Percentiles rank a stretch among this genome's conserved stretches.
Evolutionary conservation across 768 basidiomycete species (phyloP).

Genomic region (Russula sp.): DNA sequence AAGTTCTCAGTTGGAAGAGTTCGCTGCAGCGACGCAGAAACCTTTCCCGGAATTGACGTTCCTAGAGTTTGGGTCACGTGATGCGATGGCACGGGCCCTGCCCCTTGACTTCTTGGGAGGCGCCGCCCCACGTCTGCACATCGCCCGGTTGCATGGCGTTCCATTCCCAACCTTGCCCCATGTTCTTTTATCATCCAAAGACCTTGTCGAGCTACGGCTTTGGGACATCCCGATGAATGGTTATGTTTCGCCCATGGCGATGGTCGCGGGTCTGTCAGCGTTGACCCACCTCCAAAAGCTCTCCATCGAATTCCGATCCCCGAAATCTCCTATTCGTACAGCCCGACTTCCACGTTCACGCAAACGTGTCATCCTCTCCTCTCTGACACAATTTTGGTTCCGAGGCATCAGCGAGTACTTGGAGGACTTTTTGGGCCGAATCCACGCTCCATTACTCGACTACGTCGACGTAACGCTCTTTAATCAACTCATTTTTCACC

Average conservation of each 20-base stretch:
- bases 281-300: background rate
- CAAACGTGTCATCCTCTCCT: background rate
- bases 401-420: background rate
- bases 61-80: background rate
- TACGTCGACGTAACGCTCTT: background rate
- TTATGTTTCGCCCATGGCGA: background rate
- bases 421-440: background rate
- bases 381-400: background rate
- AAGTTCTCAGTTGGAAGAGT: background rate
- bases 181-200: background rate
- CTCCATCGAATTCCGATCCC: background rate
- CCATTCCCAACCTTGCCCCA: background rate
- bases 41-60: constrained; percentile 1
- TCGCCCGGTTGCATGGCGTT: background rate
- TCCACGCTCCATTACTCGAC: background rate
- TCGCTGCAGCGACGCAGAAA: background rate
- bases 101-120: background rate
- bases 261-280: background rate
- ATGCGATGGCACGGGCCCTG: background rate
- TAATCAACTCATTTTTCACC: background rate
- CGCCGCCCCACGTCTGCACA: background rate
- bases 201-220: background rate
- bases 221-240: background rate
- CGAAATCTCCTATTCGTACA: background rate
- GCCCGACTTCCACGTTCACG: too few relatives aligned